These are phyloP conservation scores for Pleoardoris graminearum DNA, from an alignment of 2,329 filamentous ascomycete genomes.

Conservation along the genomic window DNA sequence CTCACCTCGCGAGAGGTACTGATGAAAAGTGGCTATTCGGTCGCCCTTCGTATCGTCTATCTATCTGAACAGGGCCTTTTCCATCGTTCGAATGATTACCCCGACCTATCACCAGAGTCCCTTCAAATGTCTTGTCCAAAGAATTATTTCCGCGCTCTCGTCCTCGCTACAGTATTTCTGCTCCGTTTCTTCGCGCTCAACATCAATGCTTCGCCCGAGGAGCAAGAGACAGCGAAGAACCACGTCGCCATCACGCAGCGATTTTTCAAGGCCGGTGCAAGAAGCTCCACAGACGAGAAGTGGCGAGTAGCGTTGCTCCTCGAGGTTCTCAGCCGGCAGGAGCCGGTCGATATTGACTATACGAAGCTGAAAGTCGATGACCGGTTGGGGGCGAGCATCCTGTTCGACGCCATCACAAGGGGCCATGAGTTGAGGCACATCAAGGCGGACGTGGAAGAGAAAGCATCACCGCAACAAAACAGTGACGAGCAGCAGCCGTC, in stretches of 20 bases:
- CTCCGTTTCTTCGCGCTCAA: slow-evolving; percentile 30
- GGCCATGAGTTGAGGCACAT: slow-evolving; percentile 21
- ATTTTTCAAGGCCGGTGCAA: slow-evolving; percentile 18
- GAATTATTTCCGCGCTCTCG: slow-evolving; percentile 22
- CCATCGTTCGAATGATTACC: slow-evolving; percentile 15
- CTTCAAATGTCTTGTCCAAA: slow-evolving; percentile 23
- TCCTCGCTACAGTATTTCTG: slow-evolving; percentile 24
- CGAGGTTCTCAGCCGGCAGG: slow-evolving; percentile 20
- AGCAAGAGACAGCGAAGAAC: slow-evolving; percentile 29
- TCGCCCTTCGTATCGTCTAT: slow-evolving; percentile 24
- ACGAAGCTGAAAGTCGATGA: slow-evolving; percentile 22
- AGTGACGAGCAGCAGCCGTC: background rate
- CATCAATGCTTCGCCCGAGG: slow-evolving; percentile 19
- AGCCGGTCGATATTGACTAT: slow-evolving; percentile 21
- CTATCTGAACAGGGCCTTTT: slow-evolving; percentile 19
- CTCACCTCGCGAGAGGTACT: slow-evolving; percentile 23
- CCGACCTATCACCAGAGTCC: slow-evolving; percentile 7
- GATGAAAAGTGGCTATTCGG: slow-evolving; percentile 22
- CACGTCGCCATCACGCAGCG: slow-evolving; percentile 27
- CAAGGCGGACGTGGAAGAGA: slow-evolving; percentile 14
- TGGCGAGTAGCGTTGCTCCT: slow-evolving; percentile 18
- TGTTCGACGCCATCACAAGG: slow-evolving; percentile 24
- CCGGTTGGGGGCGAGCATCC: slow-evolving; percentile 24
- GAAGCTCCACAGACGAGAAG: slow-evolving; percentile 17
- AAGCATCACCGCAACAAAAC: background rate